These are phyloP conservation scores for Monilinia vaccinii-corymbosi DNA, from an alignment of 2,329 filamentous ascomycete species.

Conservation along the genomic window DNA sequence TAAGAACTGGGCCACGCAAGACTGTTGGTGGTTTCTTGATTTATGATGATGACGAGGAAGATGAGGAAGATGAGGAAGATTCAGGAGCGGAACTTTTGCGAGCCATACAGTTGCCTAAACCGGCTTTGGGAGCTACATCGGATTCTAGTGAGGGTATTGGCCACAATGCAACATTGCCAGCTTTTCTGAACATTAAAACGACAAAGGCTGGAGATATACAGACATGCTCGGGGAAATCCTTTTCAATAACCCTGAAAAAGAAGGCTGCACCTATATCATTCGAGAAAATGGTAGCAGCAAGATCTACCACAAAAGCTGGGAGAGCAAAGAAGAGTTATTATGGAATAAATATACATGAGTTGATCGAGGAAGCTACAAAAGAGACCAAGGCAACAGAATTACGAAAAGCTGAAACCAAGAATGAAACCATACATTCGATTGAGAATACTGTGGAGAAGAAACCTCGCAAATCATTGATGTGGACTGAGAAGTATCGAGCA, in stretches of 20 bases:
- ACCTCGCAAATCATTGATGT: conserved; percentile 50
- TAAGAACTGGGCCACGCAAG: not conserved
- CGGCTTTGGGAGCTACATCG: not conserved
- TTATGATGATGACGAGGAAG: conserved; percentile 12
- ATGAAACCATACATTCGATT: conserved; percentile 32
- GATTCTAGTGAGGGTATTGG: not conserved
- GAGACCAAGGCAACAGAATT: conserved; percentile 30
- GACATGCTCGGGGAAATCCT: conserved; percentile 40
- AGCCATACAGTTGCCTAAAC: conserved; percentile 3
- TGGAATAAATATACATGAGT: conserved; percentile 79
- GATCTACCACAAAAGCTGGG: conserved; percentile 57
- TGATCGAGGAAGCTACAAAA: conserved; percentile 63
- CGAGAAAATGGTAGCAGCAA: conserved; percentile 57
- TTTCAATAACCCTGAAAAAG: conserved; percentile 47
- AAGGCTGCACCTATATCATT: conserved; percentile 43
- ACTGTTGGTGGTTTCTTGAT: conserved; percentile 13
- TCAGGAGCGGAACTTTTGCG: not conserved
- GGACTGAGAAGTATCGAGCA: conserved; percentile 97
- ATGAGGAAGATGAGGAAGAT: conserved; percentile 6
- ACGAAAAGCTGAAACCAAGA: conserved; percentile 36
- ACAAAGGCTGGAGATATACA: conserved; percentile 19
- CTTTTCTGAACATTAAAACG: conserved; percentile 16
- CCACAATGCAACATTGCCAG: conserved; percentile 15
- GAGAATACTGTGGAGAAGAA: conserved; percentile 29
- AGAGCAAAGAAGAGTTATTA: conserved; percentile 73